Evolutionary conservation across 345 rosid species (phyloP).

Genomic region (Eucalyptus sp.): DNA sequence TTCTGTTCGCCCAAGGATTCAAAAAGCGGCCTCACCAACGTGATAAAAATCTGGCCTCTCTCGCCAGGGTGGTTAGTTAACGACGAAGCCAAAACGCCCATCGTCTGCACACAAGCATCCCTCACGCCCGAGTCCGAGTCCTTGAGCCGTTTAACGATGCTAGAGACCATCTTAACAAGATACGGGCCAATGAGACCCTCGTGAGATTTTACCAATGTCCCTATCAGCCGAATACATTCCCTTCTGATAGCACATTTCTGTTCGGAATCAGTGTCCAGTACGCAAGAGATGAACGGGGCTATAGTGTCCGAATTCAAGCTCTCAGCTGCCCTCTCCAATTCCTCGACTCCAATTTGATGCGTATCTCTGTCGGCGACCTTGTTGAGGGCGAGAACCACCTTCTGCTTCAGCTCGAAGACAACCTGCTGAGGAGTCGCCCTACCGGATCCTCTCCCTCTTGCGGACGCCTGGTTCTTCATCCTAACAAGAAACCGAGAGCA

Average conservation of each 20-base stretch:
- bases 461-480: conserved; percentile 32
- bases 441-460: conserved; percentile 30
- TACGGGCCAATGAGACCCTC: conserved; percentile 31
- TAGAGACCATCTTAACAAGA: conserved; percentile 59
- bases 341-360: conserved; percentile 64
- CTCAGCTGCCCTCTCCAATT: conserved; percentile 66
- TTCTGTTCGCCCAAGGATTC: conserved; percentile 94
- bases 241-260: conserved; percentile 59
- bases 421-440: conserved; percentile 35
- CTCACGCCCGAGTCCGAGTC: conserved; percentile 79
- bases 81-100: conserved; percentile 59
- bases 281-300: conserved; percentile 64
- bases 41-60: conserved; percentile 37
- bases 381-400: conserved; percentile 59
- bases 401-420: conserved; percentile 60
- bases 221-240: conserved; percentile 66
- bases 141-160: conserved; percentile 79
- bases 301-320: conserved; percentile 40
- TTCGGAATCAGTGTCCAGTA: conserved; percentile 65
- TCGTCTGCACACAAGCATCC: conserved; percentile 78
- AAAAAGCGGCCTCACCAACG: conserved; percentile 64
- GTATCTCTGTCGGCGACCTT: conserved; percentile 92
- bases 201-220: conserved; percentile 45
- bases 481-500: background rate
- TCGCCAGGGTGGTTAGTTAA: conserved; percentile 27